Evolutionary conservation across 805 yeast genomes (phyloP).

Genomic region (Candida xyloterini): DNA sequence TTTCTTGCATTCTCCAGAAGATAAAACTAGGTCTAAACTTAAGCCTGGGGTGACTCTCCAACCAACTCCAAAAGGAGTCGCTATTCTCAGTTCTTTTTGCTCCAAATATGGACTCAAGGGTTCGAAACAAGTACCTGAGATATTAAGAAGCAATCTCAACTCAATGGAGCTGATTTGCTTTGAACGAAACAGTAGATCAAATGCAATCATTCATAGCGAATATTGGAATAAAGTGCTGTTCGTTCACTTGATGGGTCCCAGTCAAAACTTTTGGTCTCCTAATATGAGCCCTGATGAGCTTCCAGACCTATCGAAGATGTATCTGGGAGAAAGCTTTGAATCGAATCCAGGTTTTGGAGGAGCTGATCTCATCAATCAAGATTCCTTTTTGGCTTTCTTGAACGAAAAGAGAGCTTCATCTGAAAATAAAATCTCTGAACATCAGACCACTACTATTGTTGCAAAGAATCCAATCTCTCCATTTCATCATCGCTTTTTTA

Average conservation of each 20-base stretch:
- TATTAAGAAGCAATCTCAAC: constrained; percentile 54
- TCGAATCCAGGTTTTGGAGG: constrained; percentile 9
- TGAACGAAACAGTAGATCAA: constrained; percentile 60
- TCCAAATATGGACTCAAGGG: constrained; percentile 49
- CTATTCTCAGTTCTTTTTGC: constrained; percentile 61
- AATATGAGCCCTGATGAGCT: constrained; percentile 47
- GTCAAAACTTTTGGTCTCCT: constrained; percentile 71
- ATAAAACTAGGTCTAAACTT: constrained; percentile 56
- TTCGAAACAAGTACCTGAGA: constrained; percentile 21
- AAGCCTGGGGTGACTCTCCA: constrained; percentile 51
- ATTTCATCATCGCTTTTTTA: constrained; percentile 69
- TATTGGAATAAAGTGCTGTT: constrained; percentile 67
- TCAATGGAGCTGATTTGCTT: constrained; percentile 68
- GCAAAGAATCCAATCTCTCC: constrained; percentile 43
- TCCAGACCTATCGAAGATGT: constrained; percentile 33
- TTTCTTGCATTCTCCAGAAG: constrained; percentile 71
- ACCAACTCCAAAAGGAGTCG: constrained; percentile 90
- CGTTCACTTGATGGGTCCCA: constrained; percentile 53
- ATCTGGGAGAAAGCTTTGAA: constrained; percentile 5
- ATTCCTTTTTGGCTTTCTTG: constrained; percentile 22
- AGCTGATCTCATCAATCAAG: constrained; percentile 12
- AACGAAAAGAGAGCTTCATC: constrained; percentile 18
- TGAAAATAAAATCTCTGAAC: neutral
- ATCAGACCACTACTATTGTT: constrained; percentile 1
- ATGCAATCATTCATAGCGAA: constrained; percentile 57